Percentiles rank a stretch among this genome's conserved stretches.
Evolutionary conservation across 2,329 filamentous ascomycete species (phyloP).

Genomic region (Colletotrichum sp.): DNA sequence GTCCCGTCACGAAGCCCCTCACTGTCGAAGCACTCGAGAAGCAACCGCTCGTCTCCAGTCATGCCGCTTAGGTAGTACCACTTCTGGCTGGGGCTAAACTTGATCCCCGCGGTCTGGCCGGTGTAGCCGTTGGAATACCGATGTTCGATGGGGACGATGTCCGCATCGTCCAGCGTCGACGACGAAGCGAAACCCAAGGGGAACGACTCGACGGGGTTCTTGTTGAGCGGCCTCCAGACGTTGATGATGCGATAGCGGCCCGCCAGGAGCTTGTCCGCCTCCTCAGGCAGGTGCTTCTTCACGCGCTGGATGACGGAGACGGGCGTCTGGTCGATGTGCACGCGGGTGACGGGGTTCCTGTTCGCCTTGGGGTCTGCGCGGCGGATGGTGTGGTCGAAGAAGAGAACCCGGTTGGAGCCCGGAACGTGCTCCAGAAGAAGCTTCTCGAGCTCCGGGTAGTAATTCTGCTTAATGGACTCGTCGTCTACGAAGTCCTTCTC

Average conservation of each 20-base stretch:
- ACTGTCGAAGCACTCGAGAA: constrained; percentile 82
- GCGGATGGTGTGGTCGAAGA: constrained; percentile 93
- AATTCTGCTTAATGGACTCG: constrained; percentile 69
- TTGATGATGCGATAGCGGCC: constrained; percentile 85
- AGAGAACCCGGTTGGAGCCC: constrained; percentile 68
- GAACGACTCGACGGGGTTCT: constrained; percentile 65
- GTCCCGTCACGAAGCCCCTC: constrained; percentile 56
- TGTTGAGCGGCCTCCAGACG: constrained; percentile 76
- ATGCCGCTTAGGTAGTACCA: constrained; percentile 87
- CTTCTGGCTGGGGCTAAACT: constrained; percentile 63
- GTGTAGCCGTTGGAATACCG: constrained; percentile 70
- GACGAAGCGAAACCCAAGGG: constrained; percentile 75
- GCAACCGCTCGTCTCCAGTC: constrained; percentile 72
- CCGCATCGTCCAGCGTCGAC: constrained; percentile 62
- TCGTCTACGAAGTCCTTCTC: constrained; percentile 71
- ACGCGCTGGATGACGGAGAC: constrained; percentile 72
- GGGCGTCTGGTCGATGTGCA: constrained; percentile 85
- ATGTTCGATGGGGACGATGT: constrained; percentile 76
- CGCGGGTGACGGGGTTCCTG: constrained; percentile 73
- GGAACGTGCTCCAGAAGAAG: constrained; percentile 72
- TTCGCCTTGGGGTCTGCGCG: constrained; percentile 61
- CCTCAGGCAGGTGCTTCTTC: constrained; percentile 63
- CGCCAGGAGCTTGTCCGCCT: constrained; percentile 67
- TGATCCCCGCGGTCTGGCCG: constrained; percentile 77
- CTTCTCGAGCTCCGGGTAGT: constrained; percentile 85